Base-by-base conservation (phyloP, 2,329 filamentous ascomycete genomes). In the Curvularia eragrostidis region DNA sequence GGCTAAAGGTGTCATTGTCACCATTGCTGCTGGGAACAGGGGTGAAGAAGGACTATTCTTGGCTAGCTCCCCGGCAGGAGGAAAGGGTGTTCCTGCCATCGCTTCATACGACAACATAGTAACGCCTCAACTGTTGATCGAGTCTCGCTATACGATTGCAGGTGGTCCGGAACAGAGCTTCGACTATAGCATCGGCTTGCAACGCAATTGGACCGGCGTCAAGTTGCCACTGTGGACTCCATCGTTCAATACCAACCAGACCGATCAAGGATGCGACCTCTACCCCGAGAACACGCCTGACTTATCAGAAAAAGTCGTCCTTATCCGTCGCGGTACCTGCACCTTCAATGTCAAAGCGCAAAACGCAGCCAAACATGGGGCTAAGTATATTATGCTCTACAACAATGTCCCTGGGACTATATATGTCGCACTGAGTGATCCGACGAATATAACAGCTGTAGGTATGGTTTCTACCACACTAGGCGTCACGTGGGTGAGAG, bases 301-400 rank as follows among this genome's bases (percentile, higher is more conserved):
- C 19, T 24, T 53, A 12, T 47, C 51, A 2, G 23, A 19, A 30
- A 26, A 47, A 9, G 13, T 53, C 24, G 51, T 53, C 13, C 23
- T 53, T 7, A 30, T 53, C 9, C 42, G 51, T 12, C 23, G 51
- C 12, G 51, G 42, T 5, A 39, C 23, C 13, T 47, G 51, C 19
- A 10, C 1, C 13, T 53, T 36, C 8, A 7, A 13, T 3, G 15
- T 21, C 3, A 52, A 53, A 18, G 18, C n/a, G 1, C 13, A 9
- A 0, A 47, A 53, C 18, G 51, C 51, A 1, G 42, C 12, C 8
- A 23, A 15, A 1, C 12, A 13, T 3, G 42, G 42, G 3, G 51
- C 51, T 3, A 21, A n/a, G 7, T 53, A 53, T 19, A 6, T 53
- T 18, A 24, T 53, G 42, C 15, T 47, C 3, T 53, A 53, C 24